Base-by-base conservation (phyloP, 768 basidiomycete species). In the Mrakia blollopis region DNA sequence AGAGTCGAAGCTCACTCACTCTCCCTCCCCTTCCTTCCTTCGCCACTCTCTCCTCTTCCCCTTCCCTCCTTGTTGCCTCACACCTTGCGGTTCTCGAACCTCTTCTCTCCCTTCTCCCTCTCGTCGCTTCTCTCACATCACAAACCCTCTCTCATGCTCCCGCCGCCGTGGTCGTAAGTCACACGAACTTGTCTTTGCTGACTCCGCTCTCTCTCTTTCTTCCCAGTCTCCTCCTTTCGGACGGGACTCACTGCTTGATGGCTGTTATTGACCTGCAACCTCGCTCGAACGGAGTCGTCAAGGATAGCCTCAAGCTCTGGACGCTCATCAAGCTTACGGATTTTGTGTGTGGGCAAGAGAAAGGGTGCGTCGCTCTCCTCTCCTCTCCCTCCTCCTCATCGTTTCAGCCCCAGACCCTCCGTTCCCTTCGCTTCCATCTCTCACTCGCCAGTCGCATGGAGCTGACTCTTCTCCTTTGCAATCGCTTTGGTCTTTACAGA, bases 271-370 rank as follows among this genome's bases (percentile, higher is more conserved):
- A 60, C 9, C 72, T 57, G 2, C 18, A 35, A 37, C 35, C 52
- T n/a, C 18, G 23, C 30, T 50, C 50, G 23, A 72, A 13, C 32
- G 54, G 50, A 6, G 28, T 72, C 28, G 30, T 60, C 9, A 21
- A 16, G 52, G 14, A 41, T 0, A 23, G 30, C 35, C 72, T 72
- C 37, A 35, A 54, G 21, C n/a, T 30, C 10, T 32, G 32, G 28
- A 30, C 52, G 30, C 35, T 72, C 28, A 57, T 72, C 72, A 72
- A 72, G 54, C 72, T 72, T 25, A 72, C 52, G 8, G 72, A 61
- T 21, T 72, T 54, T 32, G 52, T 39, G 3, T 72, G 47, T 25
- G 30, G 52, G 30, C 44, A 14, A 23, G 47, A 69, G 32, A 23
- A 28, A n/a, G 21, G 21, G 72, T 57, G 35, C 30, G 60, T 52